These are phyloP conservation scores for Phytophthora quininea DNA, from an alignment of 352 stramenopile genomes.

Conservation along the genomic window DNA sequence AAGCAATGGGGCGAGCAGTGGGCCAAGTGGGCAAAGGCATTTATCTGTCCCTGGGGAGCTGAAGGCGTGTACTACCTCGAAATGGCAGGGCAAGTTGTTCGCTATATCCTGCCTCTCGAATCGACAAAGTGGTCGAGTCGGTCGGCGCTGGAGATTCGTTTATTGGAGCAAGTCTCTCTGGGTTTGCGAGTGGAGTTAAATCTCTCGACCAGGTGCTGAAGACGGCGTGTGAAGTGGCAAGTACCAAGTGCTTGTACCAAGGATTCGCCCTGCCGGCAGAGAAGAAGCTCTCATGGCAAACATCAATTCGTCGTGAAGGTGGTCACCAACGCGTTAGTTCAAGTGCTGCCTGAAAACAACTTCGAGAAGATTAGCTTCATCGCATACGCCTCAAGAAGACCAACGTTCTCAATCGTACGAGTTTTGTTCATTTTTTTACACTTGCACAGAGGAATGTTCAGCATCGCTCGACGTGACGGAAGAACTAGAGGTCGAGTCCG, in stretches of 20 bases:
- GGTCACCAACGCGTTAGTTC: neutral
- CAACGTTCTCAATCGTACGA: neutral
- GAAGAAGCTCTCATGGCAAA: conserved; percentile 4
- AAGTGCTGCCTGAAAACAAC: conserved; percentile 6
- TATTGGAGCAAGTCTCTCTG: conserved; percentile 65
- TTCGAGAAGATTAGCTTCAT: neutral
- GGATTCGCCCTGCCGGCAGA: conserved; percentile 42
- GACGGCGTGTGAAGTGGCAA: conserved; percentile 51
- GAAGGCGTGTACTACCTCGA: conserved; percentile 67
- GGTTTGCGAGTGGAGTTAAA: conserved; percentile 25
- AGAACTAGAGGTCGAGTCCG: conserved; percentile 16
- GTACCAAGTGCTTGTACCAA: conserved; percentile 54
- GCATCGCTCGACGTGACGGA: conserved; percentile 25
- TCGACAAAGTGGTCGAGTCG: conserved; percentile 55
- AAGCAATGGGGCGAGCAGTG: conserved; percentile 16
- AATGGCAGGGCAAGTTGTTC: conserved; percentile 2
- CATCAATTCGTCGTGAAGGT: neutral
- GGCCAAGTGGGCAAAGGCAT: conserved; percentile 22
- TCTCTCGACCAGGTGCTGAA: conserved; percentile 34
- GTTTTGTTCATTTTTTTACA: conserved; percentile 18
- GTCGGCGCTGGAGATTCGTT: conserved; percentile 73
- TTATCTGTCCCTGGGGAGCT: conserved; percentile 68
- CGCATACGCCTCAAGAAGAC: neutral
- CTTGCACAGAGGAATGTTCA: conserved; percentile 20
- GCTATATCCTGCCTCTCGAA: conserved; percentile 35